Evolutionary conservation across 2,329 filamentous ascomycete genomes (phyloP).

Genomic region (Phaeoacremonium minimum): DNA sequence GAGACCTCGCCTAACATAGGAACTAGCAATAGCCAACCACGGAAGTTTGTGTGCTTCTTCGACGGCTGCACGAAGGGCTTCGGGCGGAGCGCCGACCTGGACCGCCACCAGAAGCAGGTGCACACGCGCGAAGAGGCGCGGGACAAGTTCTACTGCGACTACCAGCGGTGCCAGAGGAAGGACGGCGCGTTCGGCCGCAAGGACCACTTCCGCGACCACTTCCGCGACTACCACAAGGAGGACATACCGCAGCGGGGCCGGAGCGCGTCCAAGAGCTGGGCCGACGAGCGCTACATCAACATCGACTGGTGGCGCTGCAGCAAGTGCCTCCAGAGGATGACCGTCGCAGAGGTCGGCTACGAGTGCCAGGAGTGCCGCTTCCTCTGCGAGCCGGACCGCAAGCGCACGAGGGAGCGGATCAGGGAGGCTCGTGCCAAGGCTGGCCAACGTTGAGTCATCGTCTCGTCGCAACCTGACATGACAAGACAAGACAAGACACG

Average conservation of each 20-base stretch:
- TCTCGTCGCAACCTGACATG: too few species aligned
- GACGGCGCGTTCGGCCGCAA: slow-evolving; percentile 44
- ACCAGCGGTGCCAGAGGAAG: slow-evolving; percentile 39
- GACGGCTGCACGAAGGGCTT: slow-evolving; percentile 42
- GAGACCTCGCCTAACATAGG: too few species aligned
- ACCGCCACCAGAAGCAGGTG: slow-evolving; percentile 46
- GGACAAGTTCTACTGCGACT: slow-evolving; percentile 46
- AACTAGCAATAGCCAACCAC: too few species aligned
- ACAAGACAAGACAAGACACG: too few species aligned
- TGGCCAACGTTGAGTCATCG: too few species aligned
- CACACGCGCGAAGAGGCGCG: slow-evolving; percentile 39
- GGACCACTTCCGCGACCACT: slow-evolving; percentile 55
- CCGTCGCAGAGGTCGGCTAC: slow-evolving; percentile 32
- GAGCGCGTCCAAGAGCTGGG: slow-evolving; percentile 25
- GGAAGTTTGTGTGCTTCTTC: slow-evolving; percentile 27
- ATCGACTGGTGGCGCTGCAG: slow-evolving; percentile 50
- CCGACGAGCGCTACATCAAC: slow-evolving; percentile 30
- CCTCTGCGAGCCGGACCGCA: slow-evolving; percentile 38
- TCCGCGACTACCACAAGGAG: slow-evolving; percentile 51
- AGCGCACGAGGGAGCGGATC: slow-evolving; percentile 12
- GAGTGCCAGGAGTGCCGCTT: slow-evolving; percentile 43
- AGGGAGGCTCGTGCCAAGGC: too few species aligned
- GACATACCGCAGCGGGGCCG: slow-evolving; percentile 44
- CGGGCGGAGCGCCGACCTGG: slow-evolving; percentile 48
- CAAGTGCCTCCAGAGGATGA: slow-evolving; percentile 44